Evolutionary conservation across 495 filamentous ascomycete genomes (phyloP).

Genomic region (Trichocladium uniseriatum): DNA sequence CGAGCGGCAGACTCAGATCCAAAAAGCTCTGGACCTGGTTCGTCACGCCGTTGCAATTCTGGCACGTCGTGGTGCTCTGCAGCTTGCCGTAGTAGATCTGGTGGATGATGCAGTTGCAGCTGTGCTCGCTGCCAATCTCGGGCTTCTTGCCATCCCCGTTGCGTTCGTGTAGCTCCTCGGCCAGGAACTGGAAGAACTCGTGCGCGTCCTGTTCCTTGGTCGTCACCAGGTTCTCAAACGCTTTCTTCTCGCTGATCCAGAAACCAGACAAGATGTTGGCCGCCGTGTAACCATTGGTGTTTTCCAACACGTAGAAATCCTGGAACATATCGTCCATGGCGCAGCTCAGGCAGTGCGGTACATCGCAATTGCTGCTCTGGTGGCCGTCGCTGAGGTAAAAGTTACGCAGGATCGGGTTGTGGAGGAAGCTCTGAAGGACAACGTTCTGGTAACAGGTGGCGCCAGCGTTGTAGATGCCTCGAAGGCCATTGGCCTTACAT

Average conservation of each 20-base stretch:
- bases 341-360: constrained; percentile 68
- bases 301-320: constrained; percentile 75
- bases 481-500: constrained; percentile 62
- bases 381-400: constrained; percentile 85
- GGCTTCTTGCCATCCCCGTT: constrained; percentile 49
- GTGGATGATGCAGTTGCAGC: constrained; percentile 80
- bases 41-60: constrained; percentile 67
- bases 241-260: constrained; percentile 60
- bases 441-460: constrained; percentile 92
- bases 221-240: constrained; percentile 66
- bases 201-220: constrained; percentile 92
- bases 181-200: constrained; percentile 88
- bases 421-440: constrained; percentile 75
- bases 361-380: constrained; percentile 55
- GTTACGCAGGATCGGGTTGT: constrained; percentile 77
- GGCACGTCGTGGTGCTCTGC: constrained; percentile 77
- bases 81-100: constrained; percentile 81
- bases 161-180: constrained; percentile 71
- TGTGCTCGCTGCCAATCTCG: constrained; percentile 49
- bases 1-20: constrained; percentile 74
- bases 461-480: constrained; percentile 90
- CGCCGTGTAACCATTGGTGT: constrained; percentile 73
- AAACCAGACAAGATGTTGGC: constrained; percentile 69
- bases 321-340: constrained; percentile 86
- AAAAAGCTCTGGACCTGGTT: constrained; percentile 76